Base-by-base conservation (phyloP, 129 eudicot genomes). In the Centrapalus pauciflorus region DNA sequence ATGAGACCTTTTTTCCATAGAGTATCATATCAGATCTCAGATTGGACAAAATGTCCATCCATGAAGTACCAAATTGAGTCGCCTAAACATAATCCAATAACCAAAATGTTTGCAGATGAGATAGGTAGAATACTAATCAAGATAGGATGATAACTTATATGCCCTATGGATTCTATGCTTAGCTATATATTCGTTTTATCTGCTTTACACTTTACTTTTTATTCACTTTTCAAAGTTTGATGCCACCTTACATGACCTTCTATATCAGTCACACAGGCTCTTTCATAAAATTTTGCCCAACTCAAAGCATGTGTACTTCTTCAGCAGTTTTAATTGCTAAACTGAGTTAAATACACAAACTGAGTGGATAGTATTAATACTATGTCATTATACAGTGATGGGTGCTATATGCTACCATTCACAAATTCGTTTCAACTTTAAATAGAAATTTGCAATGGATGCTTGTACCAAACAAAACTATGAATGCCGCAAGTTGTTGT, bases 401-500 rank as follows among this genome's bases (percentile, higher is more conserved):
- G 20, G 49, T 41, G 49, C 13, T 41, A 41, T 3, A 32, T 19
- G 10, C 17, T 17, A 60, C 48, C 33, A 32, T 19, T 60, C 29
- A n/a, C 46, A 34, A 34, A 60, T 33, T 29, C 30, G 19, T 60
- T 32, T 17, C 46, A 20, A 58, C 45, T 35, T 38, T 10, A 8
- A 48, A 30, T 14, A 2, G 2, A 9, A 4, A 51, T 49, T 13
- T 19, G n/a, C 50, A 67, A 61, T 33, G 28, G 66, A 8, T 9
- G 29, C 66, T 58, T 59, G 65, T 59, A 32, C 46, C 40, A 59
- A 19, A 59, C 65, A 17, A 59, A 46, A 59, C 65, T 59, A 59
- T 9, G 10, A 19, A 60, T 32, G 66, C 21, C n/a, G 17, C 48
- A 5, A 60, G 49, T 34, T 16, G 66, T 17, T 9, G 3, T 19